phyloP scores from a whole-genome alignment of 441 rosid genomes.

The Erodium trifolium region DNA sequence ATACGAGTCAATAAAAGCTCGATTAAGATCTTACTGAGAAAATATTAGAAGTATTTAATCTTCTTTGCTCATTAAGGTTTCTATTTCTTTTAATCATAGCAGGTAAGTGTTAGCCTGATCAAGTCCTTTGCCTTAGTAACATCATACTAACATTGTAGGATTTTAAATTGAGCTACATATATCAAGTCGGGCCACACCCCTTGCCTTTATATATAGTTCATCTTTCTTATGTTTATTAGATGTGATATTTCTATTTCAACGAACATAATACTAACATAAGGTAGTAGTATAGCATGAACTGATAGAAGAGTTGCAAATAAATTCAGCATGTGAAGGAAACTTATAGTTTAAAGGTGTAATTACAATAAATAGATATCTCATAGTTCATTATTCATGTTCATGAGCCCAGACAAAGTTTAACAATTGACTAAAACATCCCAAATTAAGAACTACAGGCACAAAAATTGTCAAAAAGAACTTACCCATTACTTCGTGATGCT shows the following conservation, averaged over 20 bases:
- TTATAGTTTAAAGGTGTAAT: not conserved
- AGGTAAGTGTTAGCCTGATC: not conserved
- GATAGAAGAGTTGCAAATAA: too few relatives aligned
- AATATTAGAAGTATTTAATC: not conserved
- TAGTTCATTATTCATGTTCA: not conserved
- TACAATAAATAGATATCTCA: not conserved
- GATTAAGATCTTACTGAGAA: not conserved
- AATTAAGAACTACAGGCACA: not conserved
- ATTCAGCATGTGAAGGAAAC: too few relatives aligned
- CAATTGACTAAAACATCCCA: not conserved
- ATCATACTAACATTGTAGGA: not conserved
- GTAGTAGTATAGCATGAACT: not conserved
- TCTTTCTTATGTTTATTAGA: too few relatives aligned
- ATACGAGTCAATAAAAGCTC: not conserved
- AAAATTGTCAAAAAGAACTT: slow-evolving; percentile 24
- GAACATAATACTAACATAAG: not conserved
- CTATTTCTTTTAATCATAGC: not conserved
- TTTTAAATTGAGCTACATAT: too few relatives aligned
- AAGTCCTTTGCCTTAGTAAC: not conserved
- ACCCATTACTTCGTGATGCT: slow-evolving; percentile 99
- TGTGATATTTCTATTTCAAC: too few relatives aligned
- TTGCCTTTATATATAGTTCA: too few relatives aligned
- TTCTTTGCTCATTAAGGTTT: not conserved
- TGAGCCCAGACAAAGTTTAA: not conserved
- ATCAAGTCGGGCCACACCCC: too few relatives aligned